Evolutionary conservation across 2,329 filamentous ascomycete species (phyloP).

Genomic region (Aspergillus caelatus): DNA sequence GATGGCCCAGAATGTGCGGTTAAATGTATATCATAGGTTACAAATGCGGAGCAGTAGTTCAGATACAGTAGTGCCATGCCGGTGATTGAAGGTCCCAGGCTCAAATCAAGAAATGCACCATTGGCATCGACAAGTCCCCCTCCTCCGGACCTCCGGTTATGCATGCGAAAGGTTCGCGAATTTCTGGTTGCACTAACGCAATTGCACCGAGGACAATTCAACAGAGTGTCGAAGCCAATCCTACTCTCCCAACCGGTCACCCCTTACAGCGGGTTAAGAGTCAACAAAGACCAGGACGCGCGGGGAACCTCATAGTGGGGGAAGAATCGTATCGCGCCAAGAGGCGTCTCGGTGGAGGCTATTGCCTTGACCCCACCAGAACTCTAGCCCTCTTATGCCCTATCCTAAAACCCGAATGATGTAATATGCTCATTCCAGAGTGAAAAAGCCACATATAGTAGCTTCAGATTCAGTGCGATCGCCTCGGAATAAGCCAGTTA

Average conservation of each 20-base stretch:
- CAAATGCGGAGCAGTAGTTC: not conserved
- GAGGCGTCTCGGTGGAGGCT: not conserved
- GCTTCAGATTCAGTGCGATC: not conserved
- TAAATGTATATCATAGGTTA: not conserved
- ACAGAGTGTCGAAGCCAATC: not conserved
- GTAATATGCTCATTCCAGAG: not conserved
- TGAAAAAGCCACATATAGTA: not conserved
- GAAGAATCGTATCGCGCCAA: not conserved
- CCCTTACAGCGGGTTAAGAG: not conserved
- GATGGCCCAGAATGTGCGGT: not conserved
- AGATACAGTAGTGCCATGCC: not conserved
- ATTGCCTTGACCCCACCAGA: not conserved
- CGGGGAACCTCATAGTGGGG: not conserved
- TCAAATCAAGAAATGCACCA: not conserved
- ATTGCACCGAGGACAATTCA: not conserved
- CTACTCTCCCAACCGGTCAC: not conserved
- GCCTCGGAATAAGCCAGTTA: not conserved
- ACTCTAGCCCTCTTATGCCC: not conserved
- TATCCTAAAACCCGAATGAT: not conserved
- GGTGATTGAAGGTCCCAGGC: not conserved
- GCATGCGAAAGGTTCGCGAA: not conserved
- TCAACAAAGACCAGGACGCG: not conserved
- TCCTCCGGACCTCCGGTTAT: not conserved
- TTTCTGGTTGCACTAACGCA: not conserved
- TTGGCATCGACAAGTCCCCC: not conserved